Conservation (phyloP, 129 eudicot species). For the Tagetes erecta region DNA sequence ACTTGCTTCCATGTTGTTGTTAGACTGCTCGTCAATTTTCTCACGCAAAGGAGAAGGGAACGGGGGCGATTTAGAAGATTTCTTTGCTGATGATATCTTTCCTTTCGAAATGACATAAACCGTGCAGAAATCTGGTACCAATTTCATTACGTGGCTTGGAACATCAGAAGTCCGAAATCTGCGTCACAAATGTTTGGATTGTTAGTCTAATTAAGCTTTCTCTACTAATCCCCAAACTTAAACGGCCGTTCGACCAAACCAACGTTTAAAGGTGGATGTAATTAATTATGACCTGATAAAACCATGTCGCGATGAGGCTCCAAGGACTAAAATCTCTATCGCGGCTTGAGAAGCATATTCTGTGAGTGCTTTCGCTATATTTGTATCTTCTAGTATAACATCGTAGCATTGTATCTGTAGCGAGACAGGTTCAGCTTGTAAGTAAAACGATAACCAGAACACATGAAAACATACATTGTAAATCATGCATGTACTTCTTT, state of each 20-base stretch:
- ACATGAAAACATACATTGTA: not conserved
- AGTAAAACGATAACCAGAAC: not conserved
- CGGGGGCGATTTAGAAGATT: slow-evolving; percentile 57
- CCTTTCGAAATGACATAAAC: slow-evolving; percentile 76
- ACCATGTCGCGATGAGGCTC: slow-evolving; percentile 74
- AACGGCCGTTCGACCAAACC: no score
- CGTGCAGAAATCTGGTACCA: slow-evolving; percentile 73
- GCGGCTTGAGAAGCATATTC: slow-evolving; percentile 69
- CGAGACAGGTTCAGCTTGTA: not conserved
- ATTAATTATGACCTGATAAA: slow-evolving; percentile 51
- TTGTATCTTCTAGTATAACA: slow-evolving; percentile 64
- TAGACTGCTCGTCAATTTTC: slow-evolving; percentile 36
- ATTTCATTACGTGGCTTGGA: slow-evolving; percentile 56
- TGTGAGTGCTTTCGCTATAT: slow-evolving; percentile 54
- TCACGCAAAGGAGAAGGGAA: slow-evolving; percentile 54
- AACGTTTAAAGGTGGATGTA: not conserved
- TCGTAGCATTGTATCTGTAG: slow-evolving; percentile 65
- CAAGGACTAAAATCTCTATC: slow-evolving; percentile 64
- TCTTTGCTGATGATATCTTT: slow-evolving; percentile 62
- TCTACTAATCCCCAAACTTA: not conserved
- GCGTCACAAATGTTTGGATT: slow-evolving; percentile 20
- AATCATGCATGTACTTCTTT: slow-evolving; percentile 47
- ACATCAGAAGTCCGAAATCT: slow-evolving; percentile 62
- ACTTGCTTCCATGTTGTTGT: slow-evolving; percentile 11
- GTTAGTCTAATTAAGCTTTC: not conserved